Conservation (phyloP, 495 filamentous ascomycete species). For the Trichodelitschia bisporula region DNA sequence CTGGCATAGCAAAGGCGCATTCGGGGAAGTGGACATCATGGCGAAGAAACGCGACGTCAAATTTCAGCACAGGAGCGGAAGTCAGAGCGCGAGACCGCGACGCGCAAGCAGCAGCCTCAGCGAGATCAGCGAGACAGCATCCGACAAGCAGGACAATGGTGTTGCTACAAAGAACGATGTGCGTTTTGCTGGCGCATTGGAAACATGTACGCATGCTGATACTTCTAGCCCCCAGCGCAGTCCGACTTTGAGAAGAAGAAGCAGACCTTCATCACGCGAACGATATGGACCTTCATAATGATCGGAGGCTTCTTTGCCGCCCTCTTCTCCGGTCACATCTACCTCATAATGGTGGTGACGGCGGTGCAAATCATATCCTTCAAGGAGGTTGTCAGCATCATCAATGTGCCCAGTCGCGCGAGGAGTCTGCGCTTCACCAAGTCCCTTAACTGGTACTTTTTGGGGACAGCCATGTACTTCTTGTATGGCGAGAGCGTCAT, state of each 20-base stretch:
- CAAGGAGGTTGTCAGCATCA: conserved; percentile 97
- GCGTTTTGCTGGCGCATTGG: conserved; percentile 2
- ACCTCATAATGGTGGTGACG: conserved; percentile 79
- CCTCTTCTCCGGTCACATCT: conserved; percentile 89
- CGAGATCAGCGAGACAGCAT: conserved; percentile 54
- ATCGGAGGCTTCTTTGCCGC: conserved; percentile 75
- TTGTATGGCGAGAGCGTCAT: conserved; percentile 96
- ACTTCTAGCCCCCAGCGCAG: conserved; percentile 1
- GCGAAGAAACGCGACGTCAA: conserved; percentile 40
- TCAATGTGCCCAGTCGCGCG: conserved; percentile 76
- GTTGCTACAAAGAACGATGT: conserved; percentile 21
- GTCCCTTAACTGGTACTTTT: conserved; percentile 93
- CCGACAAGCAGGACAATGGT: conserved; percentile 31
- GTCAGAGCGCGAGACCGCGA: conserved; percentile 24
- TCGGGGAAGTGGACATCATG: conserved; percentile 3
- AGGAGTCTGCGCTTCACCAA: conserved; percentile 86
- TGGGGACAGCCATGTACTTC: conserved; percentile 98
- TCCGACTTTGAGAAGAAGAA: conserved; percentile 96
- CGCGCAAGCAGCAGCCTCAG: conserved; percentile 40
- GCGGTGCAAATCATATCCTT: conserved; percentile 90
- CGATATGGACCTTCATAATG: conserved; percentile 98
- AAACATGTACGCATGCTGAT: not conserved
- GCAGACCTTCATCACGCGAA: conserved; percentile 86
- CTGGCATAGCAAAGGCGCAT: no score
- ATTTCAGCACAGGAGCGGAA: conserved; percentile 43